Conservation (phyloP, 352 stramenopile species). For the Phytophthora lateralis region DNA sequence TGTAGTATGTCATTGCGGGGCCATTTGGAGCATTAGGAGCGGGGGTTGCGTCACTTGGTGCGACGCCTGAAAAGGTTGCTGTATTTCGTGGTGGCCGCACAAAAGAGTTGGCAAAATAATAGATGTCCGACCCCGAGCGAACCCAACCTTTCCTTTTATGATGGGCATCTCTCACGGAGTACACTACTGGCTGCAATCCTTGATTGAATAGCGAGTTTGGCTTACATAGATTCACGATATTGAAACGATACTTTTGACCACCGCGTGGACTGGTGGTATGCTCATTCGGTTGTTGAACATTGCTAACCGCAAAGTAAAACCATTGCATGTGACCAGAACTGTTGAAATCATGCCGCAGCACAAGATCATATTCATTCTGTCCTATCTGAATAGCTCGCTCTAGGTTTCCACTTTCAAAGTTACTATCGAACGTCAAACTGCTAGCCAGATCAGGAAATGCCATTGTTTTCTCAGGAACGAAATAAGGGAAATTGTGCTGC, state of each 20-base stretch:
- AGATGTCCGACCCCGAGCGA: conserved; percentile 78
- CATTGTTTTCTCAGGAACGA: conserved; percentile 33
- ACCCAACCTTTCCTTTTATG: conserved; percentile 71
- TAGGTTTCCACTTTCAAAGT: conserved; percentile 94
- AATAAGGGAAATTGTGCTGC: conserved; percentile 38
- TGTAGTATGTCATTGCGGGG: conserved; percentile 68
- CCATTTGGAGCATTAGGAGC: background rate
- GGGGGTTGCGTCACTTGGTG: background rate
- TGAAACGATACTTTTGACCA: conserved; percentile 81
- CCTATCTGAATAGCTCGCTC: conserved; percentile 83
- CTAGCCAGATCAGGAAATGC: conserved; percentile 22
- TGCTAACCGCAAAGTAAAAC: conserved; percentile 95
- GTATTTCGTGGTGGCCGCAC: conserved; percentile 25
- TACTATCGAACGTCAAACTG: conserved; percentile 91
- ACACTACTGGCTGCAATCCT: conserved; percentile 91
- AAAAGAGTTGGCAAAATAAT: conserved; percentile 86
- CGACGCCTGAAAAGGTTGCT: conserved; percentile 1
- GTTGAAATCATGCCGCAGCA: conserved; percentile 87
- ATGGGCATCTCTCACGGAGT: conserved; percentile 73
- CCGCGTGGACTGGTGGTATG: conserved; percentile 3
- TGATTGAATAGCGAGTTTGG: conserved; percentile 91
- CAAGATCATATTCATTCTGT: conserved; percentile 89
- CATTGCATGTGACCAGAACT: conserved; percentile 89
- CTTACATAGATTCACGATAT: conserved; percentile 95
- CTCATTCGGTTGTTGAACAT: conserved; percentile 37